phyloP scores from a whole-genome alignment of 192 early-diverging fungal genomes.

The Jimgerdemannia lactiflua region DNA sequence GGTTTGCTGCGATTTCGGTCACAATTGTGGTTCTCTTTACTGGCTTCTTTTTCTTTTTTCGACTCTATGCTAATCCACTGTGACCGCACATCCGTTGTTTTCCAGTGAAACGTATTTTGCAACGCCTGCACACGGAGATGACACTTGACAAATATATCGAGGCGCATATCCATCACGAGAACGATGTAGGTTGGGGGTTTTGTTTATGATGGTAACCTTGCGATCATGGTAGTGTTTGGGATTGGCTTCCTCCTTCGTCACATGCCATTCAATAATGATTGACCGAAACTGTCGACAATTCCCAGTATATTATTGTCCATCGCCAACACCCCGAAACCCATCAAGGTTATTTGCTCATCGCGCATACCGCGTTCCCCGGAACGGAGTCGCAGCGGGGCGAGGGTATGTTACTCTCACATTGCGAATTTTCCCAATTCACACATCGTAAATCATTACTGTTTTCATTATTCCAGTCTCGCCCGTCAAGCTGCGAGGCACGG shows the following conservation, averaged over 20 bases:
- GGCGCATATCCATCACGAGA: constrained; percentile 95
- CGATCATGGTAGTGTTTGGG: not conserved
- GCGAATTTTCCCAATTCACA: too few species aligned
- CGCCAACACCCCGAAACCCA: constrained; percentile 88
- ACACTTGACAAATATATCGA: constrained; percentile 82
- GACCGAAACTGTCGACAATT: not conserved
- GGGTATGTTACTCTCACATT: not conserved
- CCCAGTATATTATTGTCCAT: constrained; percentile 87
- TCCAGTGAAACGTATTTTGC: constrained; percentile 64
- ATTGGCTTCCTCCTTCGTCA: not conserved
- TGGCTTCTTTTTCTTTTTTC: constrained; percentile 10
- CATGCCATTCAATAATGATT: too few species aligned
- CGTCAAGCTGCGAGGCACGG: constrained; percentile 59
- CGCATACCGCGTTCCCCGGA: constrained; percentile 79
- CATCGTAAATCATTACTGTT: not conserved
- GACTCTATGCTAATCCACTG: not conserved
- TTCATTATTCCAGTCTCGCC: constrained; percentile 34
- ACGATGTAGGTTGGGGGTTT: constrained; percentile 25
- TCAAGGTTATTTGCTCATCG: constrained; percentile 90
- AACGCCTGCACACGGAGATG: constrained; percentile 80
- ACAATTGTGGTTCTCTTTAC: constrained; percentile 31
- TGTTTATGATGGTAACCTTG: not conserved
- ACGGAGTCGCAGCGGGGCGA: constrained; percentile 24
- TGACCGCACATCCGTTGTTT: constrained; percentile 7
- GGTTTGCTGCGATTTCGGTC: constrained; percentile 8